Conservation (phyloP, 2,329 filamentous ascomycete genomes). For the Pseudogymnoascus sp. region DNA sequence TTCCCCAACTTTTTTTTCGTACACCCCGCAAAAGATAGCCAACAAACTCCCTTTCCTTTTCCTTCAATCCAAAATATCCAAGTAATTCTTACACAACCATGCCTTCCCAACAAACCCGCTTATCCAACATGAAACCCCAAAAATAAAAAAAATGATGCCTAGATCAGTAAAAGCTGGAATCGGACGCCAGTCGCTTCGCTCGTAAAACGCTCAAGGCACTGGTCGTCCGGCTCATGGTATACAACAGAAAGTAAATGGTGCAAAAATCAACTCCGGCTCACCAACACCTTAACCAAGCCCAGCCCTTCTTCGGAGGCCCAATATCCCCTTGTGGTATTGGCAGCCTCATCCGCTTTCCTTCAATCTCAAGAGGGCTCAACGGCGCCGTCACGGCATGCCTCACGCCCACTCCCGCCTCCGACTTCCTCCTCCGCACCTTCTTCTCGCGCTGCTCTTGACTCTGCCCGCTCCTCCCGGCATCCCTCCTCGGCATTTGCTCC, state of each 20-base stretch:
- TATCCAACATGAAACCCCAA: neutral
- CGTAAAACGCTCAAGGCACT: neutral
- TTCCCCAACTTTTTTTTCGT: neutral
- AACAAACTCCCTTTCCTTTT: neutral
- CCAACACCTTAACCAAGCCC: constrained; percentile 14
- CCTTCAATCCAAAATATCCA: neutral
- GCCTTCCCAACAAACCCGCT: neutral
- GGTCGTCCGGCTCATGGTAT: neutral
- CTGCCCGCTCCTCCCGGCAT: constrained; percentile 9
- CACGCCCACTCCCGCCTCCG: constrained; percentile 17
- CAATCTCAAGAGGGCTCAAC: constrained; percentile 25
- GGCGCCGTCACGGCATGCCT: constrained; percentile 26
- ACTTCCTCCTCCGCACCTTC: constrained; percentile 8
- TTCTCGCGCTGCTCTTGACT: constrained; percentile 9
- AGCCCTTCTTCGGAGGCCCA: neutral
- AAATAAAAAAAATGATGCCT: neutral
- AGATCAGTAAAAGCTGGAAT: neutral
- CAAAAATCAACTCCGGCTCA: neutral
- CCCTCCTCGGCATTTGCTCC: constrained; percentile 7
- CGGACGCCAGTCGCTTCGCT: neutral
- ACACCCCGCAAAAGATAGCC: neutral
- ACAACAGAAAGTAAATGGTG: constrained; percentile 4
- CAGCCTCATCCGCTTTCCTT: constrained; percentile 17
- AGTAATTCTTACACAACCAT: neutral
- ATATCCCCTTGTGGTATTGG: neutral